Base-by-base conservation (phyloP, 2,329 filamentous ascomycete species). In the Endocalyx cinctus region DNA sequence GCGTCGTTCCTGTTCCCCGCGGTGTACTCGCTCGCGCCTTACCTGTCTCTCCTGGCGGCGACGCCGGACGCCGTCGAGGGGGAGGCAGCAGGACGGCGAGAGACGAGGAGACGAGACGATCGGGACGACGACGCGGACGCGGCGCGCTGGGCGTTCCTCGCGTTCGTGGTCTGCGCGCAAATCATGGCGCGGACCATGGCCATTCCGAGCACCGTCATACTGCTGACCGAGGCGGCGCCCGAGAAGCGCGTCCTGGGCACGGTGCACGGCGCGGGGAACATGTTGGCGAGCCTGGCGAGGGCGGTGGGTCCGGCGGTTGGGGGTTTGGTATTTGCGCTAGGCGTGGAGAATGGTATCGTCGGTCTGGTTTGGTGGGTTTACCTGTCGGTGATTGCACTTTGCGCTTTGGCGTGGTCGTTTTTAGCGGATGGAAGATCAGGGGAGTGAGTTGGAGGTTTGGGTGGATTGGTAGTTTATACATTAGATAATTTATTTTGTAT, bases 181-280 rank as follows among this genome's bases (percentile, higher is more conserved):
- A 77, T 82, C 25, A 62, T 76, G 15, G 77, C 74, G 3, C 63
- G 77, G 23, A 82, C 78, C 0, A 81, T 82, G 47, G 60, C 60
- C 0, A 54, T 57, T 1, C 62, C 62, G 2, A 62, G 59, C 25
- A 63, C 59, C 1, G 60, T 64, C 3, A 60, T 64, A 12, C 41
- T 66, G 15, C 42, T 66, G 8, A 63, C 58, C 0, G 59, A 64
- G 36, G 46, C 58, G 2, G 55, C 60, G 8, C 58, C 62, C n/a
- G 38, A 47, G 10, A 52, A 50, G 37, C 47, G 38, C 3, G 57
- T 62, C 6, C 42, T 64, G 12, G 60, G 60, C 5, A 63, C 59
- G 3, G 51, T 66, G 6, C 58, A 64, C 19, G 60, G 60, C 1
- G 50, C 58, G 1, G 51, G 48, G 6, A 55, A 54, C 17, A 51